These are phyloP conservation scores for Solanum sitiens DNA, from an alignment of 257 asterid species.

Conservation along the genomic window DNA sequence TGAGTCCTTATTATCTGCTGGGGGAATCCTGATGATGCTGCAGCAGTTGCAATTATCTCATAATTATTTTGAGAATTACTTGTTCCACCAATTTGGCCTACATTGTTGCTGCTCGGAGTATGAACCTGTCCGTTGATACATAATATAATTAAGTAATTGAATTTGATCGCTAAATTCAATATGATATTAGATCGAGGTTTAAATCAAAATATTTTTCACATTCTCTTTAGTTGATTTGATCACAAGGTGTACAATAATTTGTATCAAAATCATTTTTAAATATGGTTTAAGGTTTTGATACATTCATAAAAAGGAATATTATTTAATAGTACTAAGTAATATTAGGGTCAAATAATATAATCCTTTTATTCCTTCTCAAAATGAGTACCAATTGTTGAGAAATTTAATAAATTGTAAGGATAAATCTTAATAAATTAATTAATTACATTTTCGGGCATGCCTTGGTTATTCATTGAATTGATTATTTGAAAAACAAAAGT, in stretches of 20 bases:
- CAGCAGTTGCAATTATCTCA: constrained; percentile 52
- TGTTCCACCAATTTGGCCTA: constrained; percentile 16
- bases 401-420: not conserved
- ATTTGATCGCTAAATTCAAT: not conserved
- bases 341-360: not conserved
- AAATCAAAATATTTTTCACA: not conserved
- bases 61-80: constrained; percentile 13
- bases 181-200: not conserved
- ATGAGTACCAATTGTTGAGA: not conserved
- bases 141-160: not conserved
- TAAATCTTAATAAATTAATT: not conserved
- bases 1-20: constrained; percentile 37
- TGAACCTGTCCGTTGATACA: constrained; percentile 5
- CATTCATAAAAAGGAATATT: not conserved
- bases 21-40: constrained; percentile 99
- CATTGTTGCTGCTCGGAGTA: constrained; percentile 34
- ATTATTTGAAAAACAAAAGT: not conserved
- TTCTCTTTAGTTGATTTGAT: not conserved
- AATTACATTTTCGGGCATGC: not conserved
- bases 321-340: not conserved
- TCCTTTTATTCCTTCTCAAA: not conserved
- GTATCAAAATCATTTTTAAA: not conserved
- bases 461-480: not conserved
- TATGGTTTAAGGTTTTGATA: not conserved
- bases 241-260: not conserved